Base-by-base conservation (phyloP, 208 protist genomes). In the Acanthamoeba sp. region DNA sequence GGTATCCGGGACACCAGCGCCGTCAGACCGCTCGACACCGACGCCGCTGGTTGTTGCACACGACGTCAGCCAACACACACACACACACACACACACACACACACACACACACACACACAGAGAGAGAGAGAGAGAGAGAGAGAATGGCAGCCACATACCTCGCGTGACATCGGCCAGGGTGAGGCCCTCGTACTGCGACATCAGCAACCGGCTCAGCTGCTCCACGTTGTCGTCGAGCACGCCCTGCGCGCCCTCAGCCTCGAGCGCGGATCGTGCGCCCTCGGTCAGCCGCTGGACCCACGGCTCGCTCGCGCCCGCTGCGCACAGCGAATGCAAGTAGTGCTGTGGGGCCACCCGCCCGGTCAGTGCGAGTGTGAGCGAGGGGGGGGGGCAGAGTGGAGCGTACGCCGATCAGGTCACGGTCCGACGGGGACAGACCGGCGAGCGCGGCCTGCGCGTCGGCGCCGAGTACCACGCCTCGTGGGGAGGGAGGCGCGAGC, bases 101-200 rank as follows among this genome's bases (percentile, higher is more conserved):
- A n/a, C n/a, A n/a, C n/a, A n/a, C n/a, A n/a, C n/a, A n/a, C n/a
- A n/a, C n/a, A n/a, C n/a, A n/a, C n/a, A n/a, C n/a, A n/a, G n/a
- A n/a, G n/a, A n/a, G n/a, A n/a, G n/a, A n/a, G n/a, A n/a, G n/a
- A n/a, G n/a, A n/a, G n/a, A n/a, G n/a, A n/a, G n/a, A n/a, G n/a
- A n/a, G 4, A 16, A 2, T 50, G 12, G 45, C 12, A 10, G 29
- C 22, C 29, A 36, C 34, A 12, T 84, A 84, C 73, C 73, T 48
- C 73, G 73, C 6, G 34, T 32, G 42, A 84, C 73, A 24, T 84
- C 73, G 42, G 73, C 34, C 24, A 84, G 10, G 27, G 73, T 29
- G 4, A 84, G 29, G 32, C 73, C 73, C 73, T 84, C 73, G 40
- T 84, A 84, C 27, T 84, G 73, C 12, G 73, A 84, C 73, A 84